Percentiles rank a stretch among this genome's conserved stretches.
Conservation (phyloP, 2,329 filamentous ascomycete genomes). For the Diaporthe ampelina region DNA sequence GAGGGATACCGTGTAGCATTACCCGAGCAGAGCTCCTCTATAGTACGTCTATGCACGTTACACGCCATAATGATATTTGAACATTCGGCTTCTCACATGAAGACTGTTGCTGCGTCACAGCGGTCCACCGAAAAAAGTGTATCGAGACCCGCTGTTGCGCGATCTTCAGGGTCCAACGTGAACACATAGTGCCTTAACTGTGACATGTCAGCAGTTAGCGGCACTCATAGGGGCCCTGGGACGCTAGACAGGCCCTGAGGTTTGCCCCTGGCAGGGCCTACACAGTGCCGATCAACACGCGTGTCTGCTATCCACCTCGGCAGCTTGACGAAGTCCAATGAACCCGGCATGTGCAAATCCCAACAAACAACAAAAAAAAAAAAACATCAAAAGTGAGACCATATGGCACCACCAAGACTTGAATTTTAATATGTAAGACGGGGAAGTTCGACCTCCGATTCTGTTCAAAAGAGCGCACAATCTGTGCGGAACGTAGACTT, state of each 20-base stretch:
- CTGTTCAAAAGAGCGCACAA: too few relatives aligned
- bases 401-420: conserved; percentile 1
- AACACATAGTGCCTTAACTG: conserved; percentile 7
- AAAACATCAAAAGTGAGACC: not conserved
- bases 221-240: too few relatives aligned
- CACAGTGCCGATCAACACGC: conserved; percentile 32
- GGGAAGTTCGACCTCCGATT: not conserved
- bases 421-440: not conserved
- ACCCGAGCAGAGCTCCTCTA: too few relatives aligned
- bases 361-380: conserved; percentile 40
- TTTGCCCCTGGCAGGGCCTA: not conserved
- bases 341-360: conserved; percentile 34
- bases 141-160: conserved; percentile 2
- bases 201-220: not conserved
- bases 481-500: not conserved
- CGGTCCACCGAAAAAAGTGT: conserved; percentile 16
- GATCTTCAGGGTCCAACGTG: conserved; percentile 34
- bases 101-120: not conserved
- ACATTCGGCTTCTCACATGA: not conserved
- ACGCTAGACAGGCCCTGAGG: not conserved
- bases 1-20: too few relatives aligned
- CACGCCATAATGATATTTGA: not conserved
- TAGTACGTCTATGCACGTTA: too few relatives aligned
- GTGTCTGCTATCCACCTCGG: not conserved
- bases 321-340: not conserved